Conservation (phyloP, 148 eudicot genomes). For the Rhododendron simsii region DNA sequence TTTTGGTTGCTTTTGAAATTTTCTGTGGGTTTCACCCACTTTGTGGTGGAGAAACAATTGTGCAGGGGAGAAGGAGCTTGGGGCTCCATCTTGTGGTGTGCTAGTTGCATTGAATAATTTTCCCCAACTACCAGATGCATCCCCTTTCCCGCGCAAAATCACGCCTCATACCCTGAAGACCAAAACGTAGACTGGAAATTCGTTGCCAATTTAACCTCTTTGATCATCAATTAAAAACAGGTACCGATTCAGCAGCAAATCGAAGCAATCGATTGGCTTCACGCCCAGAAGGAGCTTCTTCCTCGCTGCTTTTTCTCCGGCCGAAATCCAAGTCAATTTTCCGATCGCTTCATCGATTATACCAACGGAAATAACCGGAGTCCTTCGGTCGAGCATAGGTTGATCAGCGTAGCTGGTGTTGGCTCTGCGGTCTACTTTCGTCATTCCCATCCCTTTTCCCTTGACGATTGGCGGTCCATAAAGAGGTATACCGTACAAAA, state of each 20-base stretch:
- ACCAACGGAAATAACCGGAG: not conserved
- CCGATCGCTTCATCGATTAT: slow-evolving; percentile 22
- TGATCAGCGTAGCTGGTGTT: slow-evolving; percentile 76
- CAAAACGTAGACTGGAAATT: not conserved
- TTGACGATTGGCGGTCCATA: slow-evolving; percentile 73
- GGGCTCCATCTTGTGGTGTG: too few relatives aligned
- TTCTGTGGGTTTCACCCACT: too few relatives aligned
- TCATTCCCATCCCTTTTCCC: slow-evolving; percentile 55
- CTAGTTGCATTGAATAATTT: too few relatives aligned
- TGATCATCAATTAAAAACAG: slow-evolving; percentile 18
- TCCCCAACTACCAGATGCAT: too few relatives aligned
- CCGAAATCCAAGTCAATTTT: slow-evolving; percentile 28
- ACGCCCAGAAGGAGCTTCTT: slow-evolving; percentile 44
- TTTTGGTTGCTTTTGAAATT: too few relatives aligned
- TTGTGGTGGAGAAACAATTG: too few relatives aligned
- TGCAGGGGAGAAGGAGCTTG: too few relatives aligned
- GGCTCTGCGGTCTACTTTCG: slow-evolving; percentile 84
- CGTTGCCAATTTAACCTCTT: not conserved
- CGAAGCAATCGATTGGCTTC: slow-evolving; percentile 83
- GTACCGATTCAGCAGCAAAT: slow-evolving; percentile 68
- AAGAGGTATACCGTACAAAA: slow-evolving; percentile 43
- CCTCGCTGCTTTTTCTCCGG: slow-evolving; percentile 90
- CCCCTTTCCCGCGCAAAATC: not conserved
- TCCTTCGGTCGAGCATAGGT: slow-evolving; percentile 16
- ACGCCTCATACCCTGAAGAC: not conserved